These are phyloP conservation scores for Priceomyces castillae DNA, from an alignment of 805 yeast genomes.

Conservation along the genomic window DNA sequence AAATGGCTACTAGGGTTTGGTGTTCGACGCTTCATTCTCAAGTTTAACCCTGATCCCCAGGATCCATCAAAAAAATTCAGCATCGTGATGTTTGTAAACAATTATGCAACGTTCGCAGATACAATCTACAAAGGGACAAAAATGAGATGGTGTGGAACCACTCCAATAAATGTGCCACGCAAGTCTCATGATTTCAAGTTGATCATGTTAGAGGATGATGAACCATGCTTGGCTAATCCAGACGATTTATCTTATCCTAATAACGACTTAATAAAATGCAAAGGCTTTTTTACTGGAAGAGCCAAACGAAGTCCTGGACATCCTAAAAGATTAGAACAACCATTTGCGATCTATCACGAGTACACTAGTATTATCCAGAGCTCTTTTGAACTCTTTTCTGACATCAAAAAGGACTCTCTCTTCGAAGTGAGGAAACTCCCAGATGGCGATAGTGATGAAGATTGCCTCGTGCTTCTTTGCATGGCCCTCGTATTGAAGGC, in stretches of 20 bases:
- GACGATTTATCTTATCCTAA: slow-evolving; percentile 5
- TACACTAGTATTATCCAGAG: not conserved
- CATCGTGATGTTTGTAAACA: slow-evolving; percentile 5
- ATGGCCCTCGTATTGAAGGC: slow-evolving; percentile 10
- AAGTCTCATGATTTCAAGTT: slow-evolving; percentile 5
- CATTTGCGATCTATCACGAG: slow-evolving; percentile 3
- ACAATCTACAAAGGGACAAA: slow-evolving; percentile 11
- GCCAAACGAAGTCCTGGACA: not conserved
- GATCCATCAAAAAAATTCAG: slow-evolving; percentile 1
- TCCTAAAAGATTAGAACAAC: not conserved
- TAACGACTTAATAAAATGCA: slow-evolving; percentile 4
- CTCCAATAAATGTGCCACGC: slow-evolving; percentile 1
- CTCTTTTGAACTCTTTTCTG: slow-evolving; percentile 1
- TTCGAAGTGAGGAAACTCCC: slow-evolving; percentile 5
- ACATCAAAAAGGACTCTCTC: slow-evolving; percentile 4
- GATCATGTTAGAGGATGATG: slow-evolving; percentile 9
- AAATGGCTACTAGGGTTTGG: slow-evolving; percentile 4
- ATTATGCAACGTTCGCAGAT: slow-evolving; percentile 11
- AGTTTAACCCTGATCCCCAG: slow-evolving; percentile 5
- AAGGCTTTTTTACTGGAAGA: slow-evolving; percentile 2
- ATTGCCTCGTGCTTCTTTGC: slow-evolving; percentile 7
- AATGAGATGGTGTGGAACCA: slow-evolving; percentile 10
- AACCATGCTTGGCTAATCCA: slow-evolving; percentile 8
- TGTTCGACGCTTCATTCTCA: slow-evolving; percentile 1
- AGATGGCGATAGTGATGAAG: not conserved